Evolutionary conservation across 148 eudicot species (phyloP).

Genomic region (Diospyros lotus): DNA sequence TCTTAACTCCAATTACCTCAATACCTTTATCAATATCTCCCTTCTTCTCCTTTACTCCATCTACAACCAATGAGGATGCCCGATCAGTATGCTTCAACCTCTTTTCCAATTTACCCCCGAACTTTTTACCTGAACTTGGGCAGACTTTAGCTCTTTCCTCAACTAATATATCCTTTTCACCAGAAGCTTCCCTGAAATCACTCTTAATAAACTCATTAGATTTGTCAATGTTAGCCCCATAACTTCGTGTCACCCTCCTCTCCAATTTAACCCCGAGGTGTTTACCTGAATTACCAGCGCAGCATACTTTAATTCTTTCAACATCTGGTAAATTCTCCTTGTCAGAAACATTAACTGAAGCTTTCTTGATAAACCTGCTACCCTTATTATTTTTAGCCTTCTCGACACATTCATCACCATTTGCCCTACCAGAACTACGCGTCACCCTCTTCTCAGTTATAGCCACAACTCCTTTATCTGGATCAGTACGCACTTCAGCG

Average conservation of each 20-base stretch:
- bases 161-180: not conserved
- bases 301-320: not conserved
- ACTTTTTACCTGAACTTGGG: conserved; percentile 11
- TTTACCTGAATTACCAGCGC: not conserved
- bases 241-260: conserved; percentile 16
- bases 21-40: conserved; percentile 13
- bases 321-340: not conserved
- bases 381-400: not conserved
- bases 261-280: not conserved
- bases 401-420: not conserved
- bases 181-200: not conserved
- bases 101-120: conserved; percentile 13
- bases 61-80: conserved; percentile 9
- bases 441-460: conserved; percentile 25
- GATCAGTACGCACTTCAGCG: conserved; percentile 12
- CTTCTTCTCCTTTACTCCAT: conserved; percentile 14
- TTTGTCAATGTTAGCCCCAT: conserved; percentile 8
- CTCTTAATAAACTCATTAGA: not conserved
- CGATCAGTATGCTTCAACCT: conserved; percentile 12
- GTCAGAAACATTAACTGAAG: conserved; percentile 7
- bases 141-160: conserved; percentile 7
- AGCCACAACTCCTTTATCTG: not conserved
- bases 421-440: conserved; percentile 14
- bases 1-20: conserved; percentile 43
- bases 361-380: not conserved